Base-by-base conservation (phyloP, 2,329 filamentous ascomycete genomes). In the Bisporella sp. region DNA sequence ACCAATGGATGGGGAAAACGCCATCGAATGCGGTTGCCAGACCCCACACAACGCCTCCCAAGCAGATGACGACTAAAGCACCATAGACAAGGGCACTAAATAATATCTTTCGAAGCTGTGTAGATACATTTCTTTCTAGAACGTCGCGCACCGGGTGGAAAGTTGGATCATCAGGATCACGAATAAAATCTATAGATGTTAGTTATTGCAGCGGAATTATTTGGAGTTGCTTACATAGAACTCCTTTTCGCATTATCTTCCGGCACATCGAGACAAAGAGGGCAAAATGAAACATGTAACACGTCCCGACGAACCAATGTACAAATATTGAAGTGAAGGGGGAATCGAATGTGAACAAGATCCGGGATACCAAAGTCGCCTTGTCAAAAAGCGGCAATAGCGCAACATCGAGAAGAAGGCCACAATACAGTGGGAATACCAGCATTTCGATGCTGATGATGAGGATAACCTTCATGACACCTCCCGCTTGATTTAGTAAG, bases 371-470 rank as follows among this genome's bases (percentile, higher is more conserved):
- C 47, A 96, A 69, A 0, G 87, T 91, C 1, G 89, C 85, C 54
- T 84, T 76, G 56, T 89, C 85, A 64, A 99, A 99, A 0, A 99
- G 76, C 0, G 93, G 93, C 12, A 99, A 75, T 46, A 97, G 75
- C 5, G 93, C 93, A 43, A 89, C 70, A 65, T 99, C 93, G 33
- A 99, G 81, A 1, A 99, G 78, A 35, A 96, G 75, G 5, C 93
- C 93, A 62, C 93, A 99, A 67, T 99, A 99, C 1, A 99, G 75
- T 0, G 93, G 93, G 64, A 99, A 99, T 5, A 91, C 83, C 35
- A 99, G 83, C 93, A 99, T 99, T 71, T 99, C 93, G 61, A 99
- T 99, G 57, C 91, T 93, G 58, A 99, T 99, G 62, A 99, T 97
- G 54, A 97, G 73, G 46, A 99, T 95, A 28, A 99, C 93, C 68